These are phyloP conservation scores for Colletotrichum sp. DNA, from an alignment of 2,329 filamentous ascomycete genomes.

Conservation along the genomic window DNA sequence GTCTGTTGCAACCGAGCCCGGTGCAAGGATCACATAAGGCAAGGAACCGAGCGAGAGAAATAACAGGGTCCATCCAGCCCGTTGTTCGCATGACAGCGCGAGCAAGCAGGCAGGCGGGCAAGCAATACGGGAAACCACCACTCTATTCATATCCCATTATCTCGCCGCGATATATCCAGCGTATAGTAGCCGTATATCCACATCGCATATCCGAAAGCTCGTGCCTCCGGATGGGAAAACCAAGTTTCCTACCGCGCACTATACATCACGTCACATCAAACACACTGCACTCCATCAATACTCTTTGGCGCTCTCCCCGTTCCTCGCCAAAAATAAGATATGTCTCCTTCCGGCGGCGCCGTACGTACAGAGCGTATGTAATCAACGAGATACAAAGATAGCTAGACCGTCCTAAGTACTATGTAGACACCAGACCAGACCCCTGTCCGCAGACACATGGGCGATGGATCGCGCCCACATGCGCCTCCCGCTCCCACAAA, in stretches of 20 bases:
- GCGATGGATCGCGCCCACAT: slow-evolving; percentile 7
- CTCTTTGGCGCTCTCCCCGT: not conserved
- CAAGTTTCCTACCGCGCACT: not conserved
- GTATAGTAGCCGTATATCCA: not conserved
- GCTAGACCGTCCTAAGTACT: not conserved
- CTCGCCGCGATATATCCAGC: not conserved
- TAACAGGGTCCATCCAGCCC: not conserved
- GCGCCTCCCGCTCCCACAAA: slow-evolving; percentile 9
- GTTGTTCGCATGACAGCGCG: not conserved
- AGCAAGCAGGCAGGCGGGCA: not conserved
- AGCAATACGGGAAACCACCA: not conserved
- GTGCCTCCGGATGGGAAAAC: not conserved
- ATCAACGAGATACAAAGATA: not conserved
- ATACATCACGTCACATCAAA: not conserved
- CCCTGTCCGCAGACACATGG: not conserved
- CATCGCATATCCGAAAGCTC: not conserved
- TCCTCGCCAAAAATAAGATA: not conserved
- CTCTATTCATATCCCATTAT: not conserved
- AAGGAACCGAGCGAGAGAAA: not conserved
- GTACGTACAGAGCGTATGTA: not conserved
- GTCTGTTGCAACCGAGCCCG: slow-evolving; percentile 6
- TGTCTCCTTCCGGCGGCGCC: not conserved
- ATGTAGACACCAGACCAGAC: not conserved
- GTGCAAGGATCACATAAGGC: not conserved
- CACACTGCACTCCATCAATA: not conserved